Evolutionary conservation across 768 basidiomycete species (phyloP).

Genomic region (Pisolithus orientalis): DNA sequence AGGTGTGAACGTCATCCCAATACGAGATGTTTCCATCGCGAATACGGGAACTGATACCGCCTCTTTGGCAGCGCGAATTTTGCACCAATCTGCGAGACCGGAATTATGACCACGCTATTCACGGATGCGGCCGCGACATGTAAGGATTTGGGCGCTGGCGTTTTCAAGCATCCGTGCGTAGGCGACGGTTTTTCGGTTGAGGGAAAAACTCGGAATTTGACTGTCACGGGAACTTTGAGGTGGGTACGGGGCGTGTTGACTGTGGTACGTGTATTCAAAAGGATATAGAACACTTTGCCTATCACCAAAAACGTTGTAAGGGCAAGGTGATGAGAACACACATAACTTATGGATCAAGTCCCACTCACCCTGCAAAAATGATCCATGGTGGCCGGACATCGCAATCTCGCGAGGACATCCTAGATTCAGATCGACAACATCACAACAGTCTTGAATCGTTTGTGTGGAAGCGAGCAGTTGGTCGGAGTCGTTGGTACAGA

Average conservation of each 20-base stretch:
- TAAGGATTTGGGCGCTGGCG: constrained; percentile 92
- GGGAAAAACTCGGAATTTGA: constrained; percentile 91
- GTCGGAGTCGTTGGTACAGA: constrained; percentile 87
- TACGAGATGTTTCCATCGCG: constrained; percentile 92
- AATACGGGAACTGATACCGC: constrained; percentile 91
- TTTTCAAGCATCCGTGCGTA: constrained; percentile 95
- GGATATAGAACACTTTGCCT: neutral
- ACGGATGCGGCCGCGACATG: constrained; percentile 86
- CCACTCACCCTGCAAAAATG: constrained; percentile 70
- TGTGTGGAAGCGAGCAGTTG: constrained; percentile 72
- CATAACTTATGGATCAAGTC: constrained; percentile 73
- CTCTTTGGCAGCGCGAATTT: constrained; percentile 87
- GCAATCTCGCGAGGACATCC: constrained; percentile 95
- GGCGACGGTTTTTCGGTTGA: constrained; percentile 78
- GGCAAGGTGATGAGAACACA: constrained; percentile 14
- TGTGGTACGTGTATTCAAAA: constrained; percentile 21
- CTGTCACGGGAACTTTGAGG: constrained; percentile 88
- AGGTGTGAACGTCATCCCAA: constrained; percentile 62
- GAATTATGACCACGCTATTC: constrained; percentile 88
- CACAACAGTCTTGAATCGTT: constrained; percentile 70
- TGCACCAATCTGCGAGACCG: constrained; percentile 82
- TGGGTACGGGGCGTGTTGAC: constrained; percentile 83
- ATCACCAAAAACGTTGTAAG: no score
- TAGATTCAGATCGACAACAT: constrained; percentile 92
- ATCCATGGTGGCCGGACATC: constrained; percentile 70